phyloP scores from a whole-genome alignment of 768 basidiomycete species.

The Leccinum rimulosum region DNA sequence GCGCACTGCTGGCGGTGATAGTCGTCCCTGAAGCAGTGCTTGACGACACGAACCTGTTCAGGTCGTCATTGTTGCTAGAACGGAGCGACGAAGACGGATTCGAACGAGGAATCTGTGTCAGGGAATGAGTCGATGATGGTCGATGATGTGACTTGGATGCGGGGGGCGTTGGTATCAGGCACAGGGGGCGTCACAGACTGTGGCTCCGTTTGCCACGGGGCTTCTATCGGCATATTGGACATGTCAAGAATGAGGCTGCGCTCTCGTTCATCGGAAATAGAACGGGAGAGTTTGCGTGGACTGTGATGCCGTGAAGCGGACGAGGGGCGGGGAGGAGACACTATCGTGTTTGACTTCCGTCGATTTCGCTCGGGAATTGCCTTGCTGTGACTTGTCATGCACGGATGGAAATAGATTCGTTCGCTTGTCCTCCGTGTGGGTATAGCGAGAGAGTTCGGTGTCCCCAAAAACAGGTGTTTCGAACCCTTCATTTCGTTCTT shows the following conservation, averaged over 20 bases:
- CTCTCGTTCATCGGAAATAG: constrained; percentile 42
- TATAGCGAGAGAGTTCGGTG: constrained; percentile 50
- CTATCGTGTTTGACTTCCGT: constrained; percentile 24
- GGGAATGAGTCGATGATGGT: constrained; percentile 25
- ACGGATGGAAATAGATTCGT: constrained; percentile 12
- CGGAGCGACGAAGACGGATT: constrained; percentile 55
- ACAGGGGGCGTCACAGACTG: constrained; percentile 12
- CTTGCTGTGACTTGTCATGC: constrained; percentile 23
- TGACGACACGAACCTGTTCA: constrained; percentile 87
- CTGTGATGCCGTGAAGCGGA: constrained; percentile 40
- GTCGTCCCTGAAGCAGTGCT: constrained; percentile 80
- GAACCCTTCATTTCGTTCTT: constrained; percentile 68
- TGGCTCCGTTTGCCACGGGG: constrained; percentile 30
- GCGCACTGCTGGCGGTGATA: constrained; percentile 65
- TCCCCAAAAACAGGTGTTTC: constrained; percentile 69
- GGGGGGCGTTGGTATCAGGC: constrained; percentile 19
- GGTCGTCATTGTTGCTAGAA: constrained; percentile 59
- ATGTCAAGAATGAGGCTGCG: constrained; percentile 40
- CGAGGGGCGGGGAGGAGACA: constrained; percentile 32
- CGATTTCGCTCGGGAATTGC: constrained; percentile 27
- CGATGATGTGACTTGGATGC: constrained; percentile 30
- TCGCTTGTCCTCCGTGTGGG: constrained; percentile 16
- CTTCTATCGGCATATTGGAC: constrained; percentile 45
- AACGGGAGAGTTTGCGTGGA: constrained; percentile 41
- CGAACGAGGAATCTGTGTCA: constrained; percentile 30